Base-by-base conservation (phyloP, 1,284 basidiomycete genomes). In the Marasmius tenuissimus region DNA sequence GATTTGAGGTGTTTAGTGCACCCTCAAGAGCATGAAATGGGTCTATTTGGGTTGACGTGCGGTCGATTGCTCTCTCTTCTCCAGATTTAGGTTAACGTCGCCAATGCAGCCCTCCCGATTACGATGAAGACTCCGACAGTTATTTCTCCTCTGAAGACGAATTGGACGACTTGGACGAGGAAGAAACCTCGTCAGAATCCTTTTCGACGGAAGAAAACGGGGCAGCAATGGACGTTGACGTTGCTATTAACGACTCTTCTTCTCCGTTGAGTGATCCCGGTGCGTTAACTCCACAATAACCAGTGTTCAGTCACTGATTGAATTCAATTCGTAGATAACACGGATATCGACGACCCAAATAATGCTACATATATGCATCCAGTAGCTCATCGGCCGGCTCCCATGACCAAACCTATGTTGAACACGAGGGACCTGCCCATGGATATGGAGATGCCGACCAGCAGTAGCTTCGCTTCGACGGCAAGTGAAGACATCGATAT, bases 301-400 rank as follows among this genome's bases (percentile, higher is more conserved):
- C 60, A 38, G 4, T 47, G 40, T 42, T 12, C 20, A 18, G 3
- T 47, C 16, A 47, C 14, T 47, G 27, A n/a, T 47, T 47, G 45
- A 2, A 42, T 42, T 12, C 40, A 18, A 18, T 47, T n/a, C 8
- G n/a, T 47, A 42, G 45, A 8, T 18, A 20, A 8, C 8, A n/a
- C 16, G 8, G 45, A 47, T 20, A 47, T 47, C 20, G 45, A 47
- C 45, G 45, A 47, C 20, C 45, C 45, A 8, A 47, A 47, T n/a
- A 47, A 47, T 20, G 45, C 61, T 61, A 70, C 63, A 55, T 80
- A 84, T 65, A 85, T 86, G 85, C 85, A 86, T 66, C 84, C 85
- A 0, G 78, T 84, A 42, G 70, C 71, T 34, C 69, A 69, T 55
- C 67, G 72, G 9, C 64, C 66, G 27, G 55, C 64, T 18, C 16